Evolutionary conservation across 2,329 filamentous ascomycete genomes (phyloP).

Genomic region (Epichloe uncinata): DNA sequence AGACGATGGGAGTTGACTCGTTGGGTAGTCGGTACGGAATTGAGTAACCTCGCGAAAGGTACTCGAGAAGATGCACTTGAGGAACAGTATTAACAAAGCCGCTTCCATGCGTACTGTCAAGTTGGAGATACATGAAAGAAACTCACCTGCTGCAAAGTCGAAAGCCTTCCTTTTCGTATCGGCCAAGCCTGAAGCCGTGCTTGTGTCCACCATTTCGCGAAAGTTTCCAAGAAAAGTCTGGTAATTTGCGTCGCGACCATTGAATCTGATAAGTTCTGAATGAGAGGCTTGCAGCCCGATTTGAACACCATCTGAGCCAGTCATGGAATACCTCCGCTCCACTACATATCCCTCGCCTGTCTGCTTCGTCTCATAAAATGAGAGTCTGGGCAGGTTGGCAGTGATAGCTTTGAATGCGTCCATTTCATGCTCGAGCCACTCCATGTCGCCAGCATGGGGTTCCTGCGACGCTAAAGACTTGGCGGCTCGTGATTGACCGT

Average conservation of each 20-base stretch:
- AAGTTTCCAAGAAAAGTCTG: constrained; percentile 12
- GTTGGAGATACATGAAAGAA: neutral
- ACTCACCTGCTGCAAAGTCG: constrained; percentile 9
- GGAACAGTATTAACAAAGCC: neutral
- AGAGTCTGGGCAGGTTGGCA: constrained; percentile 11
- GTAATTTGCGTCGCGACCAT: constrained; percentile 14
- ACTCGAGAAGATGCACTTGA: constrained; percentile 9
- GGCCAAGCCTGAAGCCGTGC: constrained; percentile 6
- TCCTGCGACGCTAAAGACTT: constrained; percentile 2
- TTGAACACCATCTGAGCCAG: constrained; percentile 13
- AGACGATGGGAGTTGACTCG: constrained; percentile 7
- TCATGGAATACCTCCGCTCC: constrained; percentile 13
- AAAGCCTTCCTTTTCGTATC: constrained; percentile 11
- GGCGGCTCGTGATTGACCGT: neutral
- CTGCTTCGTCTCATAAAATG: constrained; percentile 16
- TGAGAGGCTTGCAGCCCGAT: constrained; percentile 12
- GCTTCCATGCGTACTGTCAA: neutral
- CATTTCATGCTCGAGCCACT: constrained; percentile 16
- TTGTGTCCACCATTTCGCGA: constrained; percentile 10
- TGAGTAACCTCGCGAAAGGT: constrained; percentile 8
- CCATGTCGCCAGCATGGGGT: constrained; percentile 9
- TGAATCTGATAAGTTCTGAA: constrained; percentile 13
- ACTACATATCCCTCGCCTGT: constrained; percentile 12
- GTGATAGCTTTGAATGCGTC: constrained; percentile 15
- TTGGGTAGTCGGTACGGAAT: constrained; percentile 9